Base-by-base conservation (phyloP, 2,329 filamentous ascomycete species). In the Hymenoscyphus salicellus region DNA sequence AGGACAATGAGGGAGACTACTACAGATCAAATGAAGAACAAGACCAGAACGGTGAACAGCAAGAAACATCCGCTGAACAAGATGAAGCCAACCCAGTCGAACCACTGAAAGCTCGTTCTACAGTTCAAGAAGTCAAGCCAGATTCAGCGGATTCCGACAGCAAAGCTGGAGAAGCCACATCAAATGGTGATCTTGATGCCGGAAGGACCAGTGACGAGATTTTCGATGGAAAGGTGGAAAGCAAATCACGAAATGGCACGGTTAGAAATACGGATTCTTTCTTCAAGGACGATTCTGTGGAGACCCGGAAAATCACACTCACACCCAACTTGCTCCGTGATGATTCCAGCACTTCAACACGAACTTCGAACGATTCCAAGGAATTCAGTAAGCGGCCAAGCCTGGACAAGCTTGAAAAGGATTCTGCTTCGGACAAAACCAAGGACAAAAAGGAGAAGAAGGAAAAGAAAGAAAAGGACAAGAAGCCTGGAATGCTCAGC, bases 261-360 rank as follows among this genome's bases (percentile, higher is more conserved):
- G 85, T 97, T 55, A 86, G 94, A 68, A 96, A 96, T 75, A 94
- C 92, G 4, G 94, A 98, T 78, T 97, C 94, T 0, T 97, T 98
- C 82, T 97, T 97, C 82, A 96, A 93, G 77, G 95, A 98, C 74
- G 94, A 99, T 74, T 92, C 87, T 36, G 90, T 92, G 43, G 95
- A 98, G 77, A 97, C 95, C 2, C 93, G 96, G 78, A 98, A 98
- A 80, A 98, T 99, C 70, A 96, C 93, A 0, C 84, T 99, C 55
- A 99, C 95, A 3, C 95, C 95, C 1, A 96, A 96, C 71, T 79
- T 99, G 61, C 81, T 98, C 49, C 88, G 94, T 52, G 94, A 98
- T 70, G 93, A 97, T 71, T 83, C 69, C 78, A 81, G 49, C 70
- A 72, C 72, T 28, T 74, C 75, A 36, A 73, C 72, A 14, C 76